A percentile compares a stretch with the other conserved stretches of the same genome.
These are phyloP conservation scores for Eimeria acervulina DNA, from an alignment of 169 alveolate species.

Conservation along the genomic window DNA sequence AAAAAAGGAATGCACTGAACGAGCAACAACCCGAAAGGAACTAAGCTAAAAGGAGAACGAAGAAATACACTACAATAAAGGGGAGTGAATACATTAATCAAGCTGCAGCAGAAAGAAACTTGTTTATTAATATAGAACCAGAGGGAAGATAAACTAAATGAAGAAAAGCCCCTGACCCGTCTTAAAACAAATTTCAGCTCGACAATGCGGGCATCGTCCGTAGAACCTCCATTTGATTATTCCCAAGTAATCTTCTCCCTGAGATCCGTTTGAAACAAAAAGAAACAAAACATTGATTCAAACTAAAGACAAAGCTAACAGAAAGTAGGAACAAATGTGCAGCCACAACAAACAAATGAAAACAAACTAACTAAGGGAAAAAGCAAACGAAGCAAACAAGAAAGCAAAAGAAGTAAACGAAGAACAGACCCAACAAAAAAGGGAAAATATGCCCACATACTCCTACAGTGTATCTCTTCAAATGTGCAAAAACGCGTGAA, in stretches of 20 bases:
- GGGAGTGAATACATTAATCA: too few species aligned
- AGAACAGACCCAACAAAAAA: too few species aligned
- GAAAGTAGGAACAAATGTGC: background rate
- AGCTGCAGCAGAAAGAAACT: too few species aligned
- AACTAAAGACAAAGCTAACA: background rate
- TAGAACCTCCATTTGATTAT: slow-evolving; percentile 98
- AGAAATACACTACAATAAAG: too few species aligned
- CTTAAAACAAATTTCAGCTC: slow-evolving; percentile 97
- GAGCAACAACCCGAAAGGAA: background rate
- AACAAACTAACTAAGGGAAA: too few species aligned
- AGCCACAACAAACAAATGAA: background rate
- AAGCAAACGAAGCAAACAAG: too few species aligned
- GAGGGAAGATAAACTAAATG: background rate
- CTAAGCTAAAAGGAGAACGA: too few species aligned
- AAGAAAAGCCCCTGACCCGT: slow-evolving; percentile 83
- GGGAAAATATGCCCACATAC: too few species aligned
- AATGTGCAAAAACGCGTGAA: too few species aligned
- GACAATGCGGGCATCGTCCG: slow-evolving; percentile 98
- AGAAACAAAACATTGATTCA: background rate
- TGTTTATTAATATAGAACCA: too few species aligned
- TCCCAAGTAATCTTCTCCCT: slow-evolving; percentile 98
- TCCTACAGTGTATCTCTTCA: too few species aligned
- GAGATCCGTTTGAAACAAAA: slow-evolving; percentile 64
- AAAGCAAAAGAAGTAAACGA: too few species aligned
- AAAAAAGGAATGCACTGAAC: background rate